Percentiles rank a stretch among this genome's conserved stretches.
These are phyloP conservation scores for Kurtzmaniella quercitrusa DNA, from an alignment of 1,139 yeast genomes.

Conservation along the genomic window DNA sequence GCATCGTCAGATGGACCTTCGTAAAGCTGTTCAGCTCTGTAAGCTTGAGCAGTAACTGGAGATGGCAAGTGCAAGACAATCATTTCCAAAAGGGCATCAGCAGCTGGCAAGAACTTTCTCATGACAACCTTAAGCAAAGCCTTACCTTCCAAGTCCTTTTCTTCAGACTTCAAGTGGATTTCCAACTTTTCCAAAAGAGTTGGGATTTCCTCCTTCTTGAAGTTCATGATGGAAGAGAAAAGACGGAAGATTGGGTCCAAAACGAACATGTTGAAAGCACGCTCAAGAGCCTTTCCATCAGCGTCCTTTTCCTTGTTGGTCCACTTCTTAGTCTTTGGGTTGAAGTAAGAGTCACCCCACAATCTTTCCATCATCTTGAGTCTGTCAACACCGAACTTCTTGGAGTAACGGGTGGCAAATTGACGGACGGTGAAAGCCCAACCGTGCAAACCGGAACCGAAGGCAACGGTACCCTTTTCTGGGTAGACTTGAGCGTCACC, in stretches of 20 bases:
- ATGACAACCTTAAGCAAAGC: slow-evolving; percentile 96
- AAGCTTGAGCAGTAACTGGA: slow-evolving; percentile 97
- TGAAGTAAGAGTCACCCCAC: slow-evolving; percentile 99
- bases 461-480: slow-evolving; percentile 98
- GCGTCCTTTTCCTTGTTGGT: slow-evolving; percentile 95
- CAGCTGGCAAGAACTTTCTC: slow-evolving; percentile 99
- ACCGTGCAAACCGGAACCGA: slow-evolving; percentile 99
- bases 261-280: slow-evolving; percentile 99
- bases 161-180: slow-evolving; percentile 85
- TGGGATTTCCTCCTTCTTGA: slow-evolving; percentile 89
- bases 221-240: slow-evolving; percentile 48
- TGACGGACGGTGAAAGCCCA: slow-evolving; percentile 99
- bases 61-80: slow-evolving; percentile 98
- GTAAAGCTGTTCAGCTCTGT: slow-evolving; percentile 99
- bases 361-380: slow-evolving; percentile 97
- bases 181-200: slow-evolving; percentile 87
- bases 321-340: slow-evolving; percentile 99
- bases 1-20: slow-evolving; percentile 99
- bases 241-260: slow-evolving; percentile 97
- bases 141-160: slow-evolving; percentile 97
- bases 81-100: slow-evolving; percentile 99
- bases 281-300: slow-evolving; percentile 91
- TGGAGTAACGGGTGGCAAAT: slow-evolving; percentile 96
- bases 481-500: slow-evolving; percentile 99
- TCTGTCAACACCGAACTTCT: slow-evolving; percentile 99